Conservation (phyloP, 129 eudicot genomes). For the Rutidosis leptorrhynchoides region DNA sequence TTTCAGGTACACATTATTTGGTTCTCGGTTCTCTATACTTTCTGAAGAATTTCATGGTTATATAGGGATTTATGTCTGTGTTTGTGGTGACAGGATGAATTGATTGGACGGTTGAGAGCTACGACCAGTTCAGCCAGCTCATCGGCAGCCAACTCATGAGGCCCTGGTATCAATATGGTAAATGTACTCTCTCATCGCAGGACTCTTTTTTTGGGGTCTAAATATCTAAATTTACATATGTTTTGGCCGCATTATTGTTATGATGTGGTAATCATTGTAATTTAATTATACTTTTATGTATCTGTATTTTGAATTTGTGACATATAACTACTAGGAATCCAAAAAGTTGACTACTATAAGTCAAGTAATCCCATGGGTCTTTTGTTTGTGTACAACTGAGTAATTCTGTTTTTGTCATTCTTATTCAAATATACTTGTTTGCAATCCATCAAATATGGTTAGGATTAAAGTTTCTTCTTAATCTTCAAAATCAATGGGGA, state of each 20-base stretch:
- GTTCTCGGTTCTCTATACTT: not conserved
- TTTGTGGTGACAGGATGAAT: conserved; percentile 53
- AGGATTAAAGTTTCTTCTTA: not conserved
- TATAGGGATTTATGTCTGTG: not conserved
- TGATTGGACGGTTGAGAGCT: conserved; percentile 63
- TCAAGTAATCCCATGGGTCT: not conserved
- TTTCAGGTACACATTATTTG: not conserved
- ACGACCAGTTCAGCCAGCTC: conserved; percentile 35
- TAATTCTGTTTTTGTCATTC: conserved; percentile 5
- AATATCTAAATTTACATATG: not conserved
- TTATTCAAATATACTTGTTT: not conserved
- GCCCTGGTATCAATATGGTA: conserved; percentile 9
- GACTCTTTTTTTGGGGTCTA: not conserved
- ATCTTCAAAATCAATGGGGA: not conserved
- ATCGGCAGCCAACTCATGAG: conserved; percentile 20
- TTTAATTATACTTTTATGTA: conserved; percentile 8
- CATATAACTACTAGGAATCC: conserved; percentile 9
- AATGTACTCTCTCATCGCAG: not conserved
- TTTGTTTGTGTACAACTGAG: conserved; percentile 1
- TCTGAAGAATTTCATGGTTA: not conserved
- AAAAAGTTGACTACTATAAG: conserved; percentile 24
- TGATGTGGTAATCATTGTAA: conserved; percentile 1
- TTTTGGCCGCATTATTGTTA: conserved; percentile 15
- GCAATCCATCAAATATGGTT: not conserved
- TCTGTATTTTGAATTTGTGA: conserved; percentile 23